Base-by-base conservation (phyloP, 768 basidiomycete genomes). In the Kwoniella sp. region DNA sequence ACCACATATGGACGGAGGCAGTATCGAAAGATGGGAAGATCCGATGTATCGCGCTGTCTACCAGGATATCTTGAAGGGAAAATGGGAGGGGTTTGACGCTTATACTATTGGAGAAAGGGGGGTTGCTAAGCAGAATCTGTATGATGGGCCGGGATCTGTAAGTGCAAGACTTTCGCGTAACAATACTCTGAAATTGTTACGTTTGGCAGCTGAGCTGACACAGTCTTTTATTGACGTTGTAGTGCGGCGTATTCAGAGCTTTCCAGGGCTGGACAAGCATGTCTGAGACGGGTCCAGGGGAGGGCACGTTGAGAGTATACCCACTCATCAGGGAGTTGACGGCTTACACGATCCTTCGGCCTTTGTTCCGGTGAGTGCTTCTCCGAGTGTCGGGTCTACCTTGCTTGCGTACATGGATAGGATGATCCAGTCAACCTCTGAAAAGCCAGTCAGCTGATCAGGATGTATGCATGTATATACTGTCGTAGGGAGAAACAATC, bases 1-100 rank as follows among this genome's bases (percentile, higher is more conserved):
- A 0, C 86, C 88, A 5, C 86, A 86, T 63, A 84, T 63, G 81
- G 88, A 80, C 85, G 90, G 90, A 7, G 89, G 89, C 8, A 79
- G 85, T 0, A 86, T 90, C 26, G 90, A 92, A 76, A 83, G 91
- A 13, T 77, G 79, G 79, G 77, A 78, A 58, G 77, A 80, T 62
- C 59, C 64, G 17, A 62, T 48, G 21, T 71, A 78, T 50, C 25
- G 68, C 24, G 55, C 26, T 53, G 74, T 73, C 3, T 72, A 72
- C 88, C 87, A 88, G 86, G 88, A 77, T 87, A 90, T 76, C 36
- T 55, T 77, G 24, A 26, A 65, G n/a, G 77, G 77, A 1, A 50
- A 60, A 9, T 77, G 76, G 76, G 68, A 72, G 30, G 63, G 59
- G 29, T 77, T 66, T 47, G 73, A 77, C 57, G 63, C 76, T 0